phyloP scores from a whole-genome alignment of 2,329 filamentous ascomycete genomes.

The Sporothrix luriei region DNA sequence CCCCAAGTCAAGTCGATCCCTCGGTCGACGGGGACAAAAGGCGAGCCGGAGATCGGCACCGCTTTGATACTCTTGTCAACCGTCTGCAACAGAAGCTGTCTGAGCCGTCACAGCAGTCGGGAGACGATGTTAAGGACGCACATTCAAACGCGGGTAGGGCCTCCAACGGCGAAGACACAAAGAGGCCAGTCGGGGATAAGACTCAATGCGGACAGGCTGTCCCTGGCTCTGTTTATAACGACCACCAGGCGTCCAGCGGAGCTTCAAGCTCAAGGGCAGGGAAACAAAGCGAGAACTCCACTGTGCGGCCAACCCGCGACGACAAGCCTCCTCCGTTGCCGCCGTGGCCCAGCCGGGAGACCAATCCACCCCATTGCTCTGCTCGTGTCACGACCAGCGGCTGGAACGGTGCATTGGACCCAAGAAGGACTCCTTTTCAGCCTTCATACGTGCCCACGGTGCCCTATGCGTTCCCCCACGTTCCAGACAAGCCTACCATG shows the following conservation, averaged over 20 bases:
- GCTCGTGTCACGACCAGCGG: background rate
- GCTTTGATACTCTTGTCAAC: conserved; percentile 32
- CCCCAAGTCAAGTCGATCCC: background rate
- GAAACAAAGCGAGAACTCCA: background rate
- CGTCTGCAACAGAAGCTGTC: conserved; percentile 33
- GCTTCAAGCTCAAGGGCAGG: background rate
- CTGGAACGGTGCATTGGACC: background rate
- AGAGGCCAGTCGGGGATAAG: background rate
- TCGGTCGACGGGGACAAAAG: background rate
- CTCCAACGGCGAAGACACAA: background rate
- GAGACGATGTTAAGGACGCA: background rate
- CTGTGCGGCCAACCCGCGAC: background rate
- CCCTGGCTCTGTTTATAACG: background rate
- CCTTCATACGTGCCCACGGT: background rate
- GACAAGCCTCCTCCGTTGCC: background rate
- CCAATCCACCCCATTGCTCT: background rate
- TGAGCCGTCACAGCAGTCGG: background rate
- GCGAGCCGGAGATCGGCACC: conserved; percentile 19
- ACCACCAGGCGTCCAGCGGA: background rate
- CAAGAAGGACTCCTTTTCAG: background rate
- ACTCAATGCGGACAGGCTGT: background rate
- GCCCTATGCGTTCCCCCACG: background rate
- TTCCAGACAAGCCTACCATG: background rate
- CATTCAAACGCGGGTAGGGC: background rate
- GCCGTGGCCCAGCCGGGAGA: background rate